Evolutionary conservation across 176 grass and related monocot genomes (phyloP).

Genomic region (Zizania latifolia): DNA sequence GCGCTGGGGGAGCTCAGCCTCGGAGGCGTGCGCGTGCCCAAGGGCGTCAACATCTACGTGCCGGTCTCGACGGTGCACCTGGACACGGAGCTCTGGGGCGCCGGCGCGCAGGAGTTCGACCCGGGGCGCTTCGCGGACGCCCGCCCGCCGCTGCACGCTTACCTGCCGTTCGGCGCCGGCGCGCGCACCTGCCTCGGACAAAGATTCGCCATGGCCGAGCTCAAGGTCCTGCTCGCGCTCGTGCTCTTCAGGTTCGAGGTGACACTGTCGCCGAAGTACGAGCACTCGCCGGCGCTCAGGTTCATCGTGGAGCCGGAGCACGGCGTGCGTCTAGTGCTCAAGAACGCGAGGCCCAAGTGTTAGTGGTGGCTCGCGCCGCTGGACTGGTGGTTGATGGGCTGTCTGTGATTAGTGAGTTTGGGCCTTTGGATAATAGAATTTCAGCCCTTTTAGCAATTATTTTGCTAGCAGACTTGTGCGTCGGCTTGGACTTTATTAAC

Average conservation of each 20-base stretch:
- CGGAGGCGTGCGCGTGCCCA: slow-evolving; percentile 53
- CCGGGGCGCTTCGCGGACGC: slow-evolving; percentile 44
- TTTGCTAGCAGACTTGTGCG: too few species aligned
- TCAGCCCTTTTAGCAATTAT: background rate
- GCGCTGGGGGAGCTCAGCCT: slow-evolving; percentile 55
- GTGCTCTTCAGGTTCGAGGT: slow-evolving; percentile 57
- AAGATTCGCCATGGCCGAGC: slow-evolving; percentile 74
- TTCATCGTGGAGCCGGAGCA: slow-evolving; percentile 79
- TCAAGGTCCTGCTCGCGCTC: slow-evolving; percentile 73
- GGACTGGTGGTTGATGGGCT: background rate
- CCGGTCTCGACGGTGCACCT: slow-evolving; percentile 70
- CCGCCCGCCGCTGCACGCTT: slow-evolving; percentile 42
- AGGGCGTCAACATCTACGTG: slow-evolving; percentile 67
- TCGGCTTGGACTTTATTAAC: too few species aligned
- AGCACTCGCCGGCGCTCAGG: slow-evolving; percentile 57
- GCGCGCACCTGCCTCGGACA: slow-evolving; percentile 83
- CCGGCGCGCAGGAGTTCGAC: slow-evolving; percentile 43
- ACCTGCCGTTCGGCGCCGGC: slow-evolving; percentile 84
- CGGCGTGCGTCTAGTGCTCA: slow-evolving; percentile 43
- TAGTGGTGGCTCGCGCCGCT: too few species aligned
- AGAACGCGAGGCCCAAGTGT: background rate
- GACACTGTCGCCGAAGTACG: slow-evolving; percentile 41
- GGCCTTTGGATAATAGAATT: background rate
- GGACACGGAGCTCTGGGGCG: slow-evolving; percentile 63
- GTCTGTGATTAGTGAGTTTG: background rate